Base-by-base conservation (phyloP, 106 monocot species). In the Triglochin maritima region DNA sequence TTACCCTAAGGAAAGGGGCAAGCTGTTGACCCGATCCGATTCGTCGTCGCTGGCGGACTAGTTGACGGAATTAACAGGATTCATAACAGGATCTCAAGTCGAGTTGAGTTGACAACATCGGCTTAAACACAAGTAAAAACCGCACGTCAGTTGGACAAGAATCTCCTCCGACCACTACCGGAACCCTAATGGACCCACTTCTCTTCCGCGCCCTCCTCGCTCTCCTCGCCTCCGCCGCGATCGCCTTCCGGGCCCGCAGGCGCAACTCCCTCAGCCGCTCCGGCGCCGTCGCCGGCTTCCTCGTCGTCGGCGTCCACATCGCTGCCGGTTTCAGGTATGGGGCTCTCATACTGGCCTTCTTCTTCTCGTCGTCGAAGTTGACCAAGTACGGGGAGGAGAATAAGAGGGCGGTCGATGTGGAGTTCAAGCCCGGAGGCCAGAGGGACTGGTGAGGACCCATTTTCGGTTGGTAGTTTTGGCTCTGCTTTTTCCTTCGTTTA, bases 371-470 rank as follows among this genome's bases (percentile, higher is more conserved):
- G 1, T 90, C 94, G 45, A 83, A 79, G 69, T 68, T 87, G 59
- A 94, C 94, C 6, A 86, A 77, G 69, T 46, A 83, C 29, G 94
- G 94, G 13, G 78, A 72, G 71, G 87, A 87, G 70, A 82, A 72
- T 77, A 94, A 94, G 77, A 70, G 72, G 71, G 63, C 46, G 48
- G 17, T 90, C 29, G 94, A 90, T 9, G 90, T 71, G 10, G 79
- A 85, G 64, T 90, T 85, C 79, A 90, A 79, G 77, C 85, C 89
- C 60, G 94, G 94, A 45, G 94, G 94, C 0, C 90, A 87, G 69
- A 70, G 94, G 17, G 90, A 95, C 78, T 95, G 94, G 94, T 95
- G 72, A 82, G 80, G 15, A 13, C 13, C 5, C 17, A 59, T 16
- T 59, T 50, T 2, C 14, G 42, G 41, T 68, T 74, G 13, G 48